Evolutionary conservation across 1,139 yeast species (phyloP).

Genomic region (Yamadazyma oceani): DNA sequence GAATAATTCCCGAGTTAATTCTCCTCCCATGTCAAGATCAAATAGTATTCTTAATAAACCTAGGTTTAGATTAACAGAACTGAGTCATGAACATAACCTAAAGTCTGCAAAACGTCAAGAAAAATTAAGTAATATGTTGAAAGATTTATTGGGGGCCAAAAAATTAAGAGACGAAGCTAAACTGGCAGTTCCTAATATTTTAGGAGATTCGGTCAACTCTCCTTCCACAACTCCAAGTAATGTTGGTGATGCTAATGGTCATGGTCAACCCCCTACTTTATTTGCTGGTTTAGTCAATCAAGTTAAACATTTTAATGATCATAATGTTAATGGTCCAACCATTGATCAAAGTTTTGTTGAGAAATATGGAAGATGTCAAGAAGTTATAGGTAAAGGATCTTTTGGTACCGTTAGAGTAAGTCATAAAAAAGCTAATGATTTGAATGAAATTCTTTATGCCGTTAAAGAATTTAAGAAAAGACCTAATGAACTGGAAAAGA

Average conservation of each 20-base stretch:
- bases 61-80: constrained; percentile 56
- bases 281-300: constrained; percentile 80
- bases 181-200: constrained; percentile 76
- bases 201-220: constrained; percentile 17
- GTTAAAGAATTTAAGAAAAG: constrained; percentile 47
- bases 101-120: constrained; percentile 83
- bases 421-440: constrained; percentile 33
- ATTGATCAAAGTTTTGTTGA: constrained; percentile 47
- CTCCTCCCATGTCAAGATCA: constrained; percentile 18
- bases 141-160: constrained; percentile 80
- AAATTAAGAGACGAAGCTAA: constrained; percentile 79
- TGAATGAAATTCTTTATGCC: constrained; percentile 43
- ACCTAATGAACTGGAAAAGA: constrained; percentile 46
- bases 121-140: constrained; percentile 80
- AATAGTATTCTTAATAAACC: constrained; percentile 23
- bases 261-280: constrained; percentile 63
- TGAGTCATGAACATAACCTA: constrained; percentile 83
- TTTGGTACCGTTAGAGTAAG: constrained; percentile 50
- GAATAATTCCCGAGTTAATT: constrained; percentile 9
- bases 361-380: constrained; percentile 51
- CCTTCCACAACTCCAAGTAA: not conserved
- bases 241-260: not conserved
- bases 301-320: constrained; percentile 32
- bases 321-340: constrained; percentile 4
- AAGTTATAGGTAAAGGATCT: constrained; percentile 49